Conservation (phyloP, 2,329 filamentous ascomycete species). For the Colletotrichum shisoi region DNA sequence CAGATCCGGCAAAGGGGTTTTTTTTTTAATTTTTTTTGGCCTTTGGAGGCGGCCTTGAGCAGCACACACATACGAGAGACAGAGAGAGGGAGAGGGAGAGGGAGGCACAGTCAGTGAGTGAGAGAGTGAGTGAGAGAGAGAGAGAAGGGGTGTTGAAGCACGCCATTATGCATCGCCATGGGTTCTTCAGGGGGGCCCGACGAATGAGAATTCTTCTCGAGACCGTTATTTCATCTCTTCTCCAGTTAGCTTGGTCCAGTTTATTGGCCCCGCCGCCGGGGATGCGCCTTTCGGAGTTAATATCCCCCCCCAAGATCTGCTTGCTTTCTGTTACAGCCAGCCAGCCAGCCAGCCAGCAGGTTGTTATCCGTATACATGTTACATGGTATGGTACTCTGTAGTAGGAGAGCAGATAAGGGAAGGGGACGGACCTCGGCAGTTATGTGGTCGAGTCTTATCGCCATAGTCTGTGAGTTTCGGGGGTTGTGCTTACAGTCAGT, state of each 20-base stretch:
- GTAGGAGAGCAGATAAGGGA: not conserved
- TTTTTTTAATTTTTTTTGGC: too few relatives aligned
- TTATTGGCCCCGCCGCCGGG: conserved; percentile 30
- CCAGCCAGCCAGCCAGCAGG: too few relatives aligned
- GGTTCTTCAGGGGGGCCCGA: not conserved
- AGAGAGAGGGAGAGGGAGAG: too few relatives aligned
- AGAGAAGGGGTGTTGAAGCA: conserved; percentile 28
- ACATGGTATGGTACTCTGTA: not conserved
- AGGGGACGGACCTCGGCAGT: not conserved
- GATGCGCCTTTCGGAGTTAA: conserved; percentile 29
- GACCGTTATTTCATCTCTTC: conserved; percentile 1
- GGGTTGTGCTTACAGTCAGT: not conserved
- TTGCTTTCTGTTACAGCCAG: not conserved
- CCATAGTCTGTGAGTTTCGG: not conserved
- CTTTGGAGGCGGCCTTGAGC: not conserved
- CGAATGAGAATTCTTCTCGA: conserved; percentile 30
- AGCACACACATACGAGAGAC: conserved; percentile 1
- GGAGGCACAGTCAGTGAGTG: too few relatives aligned
- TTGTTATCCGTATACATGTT: too few relatives aligned
- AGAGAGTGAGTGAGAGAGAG: too few relatives aligned
- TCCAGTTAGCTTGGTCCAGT: conserved; percentile 12
- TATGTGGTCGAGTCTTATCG: not conserved
- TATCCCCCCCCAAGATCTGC: not conserved
- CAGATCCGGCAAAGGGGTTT: not conserved
- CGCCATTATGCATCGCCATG: conserved; percentile 14